Evolutionary conservation across 1,139 yeast species (phyloP), one percentile per base, ranked within the genome.

Genomic region (Pneumocystis sp.): DNA sequence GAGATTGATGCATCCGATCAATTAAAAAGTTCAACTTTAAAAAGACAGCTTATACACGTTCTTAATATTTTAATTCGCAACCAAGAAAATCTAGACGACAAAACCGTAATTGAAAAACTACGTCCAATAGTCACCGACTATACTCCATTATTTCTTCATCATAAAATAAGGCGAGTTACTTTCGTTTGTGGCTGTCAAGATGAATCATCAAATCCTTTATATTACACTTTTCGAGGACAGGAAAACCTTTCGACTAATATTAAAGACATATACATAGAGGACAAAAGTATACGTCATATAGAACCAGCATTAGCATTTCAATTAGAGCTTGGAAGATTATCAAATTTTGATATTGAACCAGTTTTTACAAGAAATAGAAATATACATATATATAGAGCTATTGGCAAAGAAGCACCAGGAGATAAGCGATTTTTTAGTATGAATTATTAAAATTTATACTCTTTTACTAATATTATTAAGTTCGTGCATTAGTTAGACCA

Each of bases 221-320:
- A 93, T 80, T 95, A 86, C 79, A 93, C 98, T 59, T 95, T 88
- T 82, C 88, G 89, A 73, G 96, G 95, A 68, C 96, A 96, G 64
- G 82, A 82, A 59, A 93, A 87, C 76, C 95, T 87, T 77, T 59
- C 61, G 34, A 65, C 63, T 25, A 62, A 45, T 25, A 44, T 64
- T 31, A 56, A 59, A 15, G 19, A 44, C 40, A 59, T 56, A 31
- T 67, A 65, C 45, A 68, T 66, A 56, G 81, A 78, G 70, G 96
- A 93, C 78, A 84, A 86, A 78, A 91, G 91, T 50, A 89, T 93
- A 75, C 91, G 98, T 80, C 97, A 93, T 75, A 89, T 93, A 73
- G 98, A 93, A 77, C 98, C 98, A 42, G 97, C 98, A 61, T 81
- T 93, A 73, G 98, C 98, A 66, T 93, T 86, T 87, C 98, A 93